Base-by-base conservation (phyloP, 2,329 filamentous ascomycete species). In the Trichoderma citrinoviride region DNA sequence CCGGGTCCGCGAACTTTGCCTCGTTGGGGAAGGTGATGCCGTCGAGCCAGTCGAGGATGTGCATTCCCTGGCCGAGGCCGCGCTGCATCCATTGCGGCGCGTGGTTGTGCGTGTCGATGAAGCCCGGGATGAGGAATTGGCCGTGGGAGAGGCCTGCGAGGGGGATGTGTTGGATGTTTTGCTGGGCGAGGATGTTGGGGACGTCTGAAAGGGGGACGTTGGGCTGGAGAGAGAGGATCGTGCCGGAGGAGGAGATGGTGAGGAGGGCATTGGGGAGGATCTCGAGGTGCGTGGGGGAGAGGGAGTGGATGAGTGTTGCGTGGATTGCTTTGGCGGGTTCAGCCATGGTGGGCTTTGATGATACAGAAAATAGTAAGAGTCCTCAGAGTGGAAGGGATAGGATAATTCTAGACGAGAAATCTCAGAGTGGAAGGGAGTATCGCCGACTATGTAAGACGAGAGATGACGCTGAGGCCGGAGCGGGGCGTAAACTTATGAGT, bases 51-150 rank as follows among this genome's bases (percentile, higher is more conserved):
- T 89, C 83, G 7, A 88, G 77, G 66, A 85, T 83, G 66, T 84
- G 79, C 73, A 82, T 76, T 49, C 82, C 77, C 69, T 83, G 80
- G 5, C 81, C 80, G 5, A 83, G 75, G 29, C 82, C 80, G 25
- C 80, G 76, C 73, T 80, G 79, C 15, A 79, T 74, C 78, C 80
- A 83, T 68, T 85, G 81, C 44, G 87, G 87, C 0, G 88, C 87
- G 70, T 90, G 88, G 66, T 88, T 88, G 73, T 90, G 88, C 1
- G 87, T 89, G 76, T 90, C 87, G 61, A 90, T 77, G 69, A 87
- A 83, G 49, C 85, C 85, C 0, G 86, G 85, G 64, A 87, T 81
- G 54, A 87, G 73, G 69, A 88, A 86, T 52, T 84, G 75, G 44
- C 79, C 79, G 7, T 71, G 75, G 2, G 69, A 43, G 3, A 85